Evolutionary conservation across 148 eudicot genomes (phyloP), one percentile per base, ranked within the genome.

Genomic region (Spergularia bocconei): DNA sequence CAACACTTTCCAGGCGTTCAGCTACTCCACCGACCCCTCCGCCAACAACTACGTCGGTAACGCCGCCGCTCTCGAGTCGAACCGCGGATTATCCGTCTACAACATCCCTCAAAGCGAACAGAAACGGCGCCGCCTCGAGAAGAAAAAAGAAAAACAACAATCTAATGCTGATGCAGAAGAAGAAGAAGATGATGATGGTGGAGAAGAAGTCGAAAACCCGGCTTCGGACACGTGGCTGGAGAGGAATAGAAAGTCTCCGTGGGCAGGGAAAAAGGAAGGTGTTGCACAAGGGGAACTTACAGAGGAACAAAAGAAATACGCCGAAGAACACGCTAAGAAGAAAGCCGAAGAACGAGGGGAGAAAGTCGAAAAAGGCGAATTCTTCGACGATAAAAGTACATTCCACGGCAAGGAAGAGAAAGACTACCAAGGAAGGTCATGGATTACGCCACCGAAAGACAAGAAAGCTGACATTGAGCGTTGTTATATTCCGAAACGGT

Each of bases 241-340:
- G 89, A 91, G 72, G 86, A 94, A 94, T 20, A 71, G 85, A 79
- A 85, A 80, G 79, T 90, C 96, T 53, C 98, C 98, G 0, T 94
- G 97, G 98, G 76, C 93, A 0, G 98, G 98, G 62, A 94, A 90
- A 85, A 94, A 87, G 82, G 97, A 86, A 14, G 92, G 90, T 48
- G 39, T 85, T 44, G 56, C 85, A 29, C 86, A 83, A 11, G 75
- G 55, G 4, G 98, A 94, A 59, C 67, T 94, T 25, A 90, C 93
- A 1, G 98, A 94, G 70, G 98, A 94, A 75, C 98, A 94, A 86
- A 94, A 88, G 90, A 94, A 90, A 82, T 94, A 94, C 23, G 97
- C 97, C 0, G 98, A 94, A 60, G 98, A 90, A 69, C 81, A 94
- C 29, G 98, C 97, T 0, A 90, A 78, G 87, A 93, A 94, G 85